These are phyloP conservation scores for Pythium dissotocum DNA, from an alignment of 352 stramenopile species.

Conservation along the genomic window DNA sequence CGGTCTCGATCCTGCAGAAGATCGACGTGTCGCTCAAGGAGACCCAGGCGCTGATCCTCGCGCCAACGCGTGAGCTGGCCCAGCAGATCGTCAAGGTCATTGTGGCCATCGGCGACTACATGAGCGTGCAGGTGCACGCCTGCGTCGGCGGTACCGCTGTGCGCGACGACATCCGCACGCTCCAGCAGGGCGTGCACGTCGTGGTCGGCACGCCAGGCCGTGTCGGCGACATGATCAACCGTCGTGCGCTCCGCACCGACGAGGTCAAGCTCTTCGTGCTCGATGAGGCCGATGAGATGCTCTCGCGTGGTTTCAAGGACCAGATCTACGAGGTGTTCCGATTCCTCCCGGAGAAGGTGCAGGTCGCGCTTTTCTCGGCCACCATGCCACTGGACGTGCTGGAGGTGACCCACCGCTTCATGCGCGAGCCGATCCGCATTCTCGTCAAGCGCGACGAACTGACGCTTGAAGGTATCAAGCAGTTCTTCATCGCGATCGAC, in stretches of 20 bases:
- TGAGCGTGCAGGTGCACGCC: conserved; percentile 96
- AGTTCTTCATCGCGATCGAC: conserved; percentile 98
- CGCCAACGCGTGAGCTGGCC: conserved; percentile 98
- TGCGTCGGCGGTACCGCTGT: conserved; percentile 98
- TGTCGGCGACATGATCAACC: conserved; percentile 99
- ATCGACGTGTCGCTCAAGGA: conserved; percentile 95
- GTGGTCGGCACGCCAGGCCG: conserved; percentile 98
- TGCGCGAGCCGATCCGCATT: conserved; percentile 98
- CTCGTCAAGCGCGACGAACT: conserved; percentile 99
- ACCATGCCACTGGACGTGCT: conserved; percentile 99
- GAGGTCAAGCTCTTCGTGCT: conserved; percentile 97
- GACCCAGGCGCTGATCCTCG: conserved; percentile 98
- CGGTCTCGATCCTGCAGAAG: conserved; percentile 98
- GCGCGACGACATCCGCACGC: conserved; percentile 97
- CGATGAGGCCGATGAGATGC: conserved; percentile 99
- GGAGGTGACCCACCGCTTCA: conserved; percentile 98
- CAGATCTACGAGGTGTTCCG: conserved; percentile 99
- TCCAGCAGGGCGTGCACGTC: conserved; percentile 98
- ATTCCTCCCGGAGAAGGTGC: conserved; percentile 96
- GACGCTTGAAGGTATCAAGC: conserved; percentile 97
- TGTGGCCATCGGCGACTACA: conserved; percentile 93
- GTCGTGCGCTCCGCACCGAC: conserved; percentile 93
- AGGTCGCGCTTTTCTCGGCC: conserved; percentile 98
- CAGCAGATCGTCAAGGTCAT: conserved; percentile 99
- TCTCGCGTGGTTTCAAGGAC: conserved; percentile 99